Conservation (phyloP, 2,329 filamentous ascomycete species). For the Beauveria scarabaeidicola region DNA sequence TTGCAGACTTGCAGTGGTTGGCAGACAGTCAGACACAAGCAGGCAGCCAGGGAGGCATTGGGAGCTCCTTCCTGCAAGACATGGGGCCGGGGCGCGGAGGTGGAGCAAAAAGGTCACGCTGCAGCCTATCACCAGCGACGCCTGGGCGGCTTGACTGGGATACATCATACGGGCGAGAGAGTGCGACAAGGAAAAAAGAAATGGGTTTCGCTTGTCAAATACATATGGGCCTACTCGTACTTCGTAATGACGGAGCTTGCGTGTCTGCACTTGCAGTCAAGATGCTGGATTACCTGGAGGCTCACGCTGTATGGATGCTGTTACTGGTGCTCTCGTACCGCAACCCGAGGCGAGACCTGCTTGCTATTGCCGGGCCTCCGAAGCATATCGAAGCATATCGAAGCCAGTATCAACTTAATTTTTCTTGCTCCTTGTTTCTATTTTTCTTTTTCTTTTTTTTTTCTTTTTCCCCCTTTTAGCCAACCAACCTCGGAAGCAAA, state of each 20-base stretch:
- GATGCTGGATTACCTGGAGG: no score
- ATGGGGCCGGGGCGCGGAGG: neutral
- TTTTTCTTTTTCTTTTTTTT: neutral
- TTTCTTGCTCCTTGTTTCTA: neutral
- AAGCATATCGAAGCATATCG: no score
- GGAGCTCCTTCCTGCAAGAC: neutral
- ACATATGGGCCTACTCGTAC: no score
- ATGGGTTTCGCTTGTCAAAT: constrained; percentile 1
- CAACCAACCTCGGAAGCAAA: no score
- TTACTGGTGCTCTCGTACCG: no score
- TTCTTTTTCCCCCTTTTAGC: neutral
- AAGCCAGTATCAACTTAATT: no score
- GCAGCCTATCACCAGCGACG: neutral
- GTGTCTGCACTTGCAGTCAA: no score
- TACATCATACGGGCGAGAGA: neutral
- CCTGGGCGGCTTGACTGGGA: neutral
- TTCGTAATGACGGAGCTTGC: no score
- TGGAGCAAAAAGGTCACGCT: neutral
- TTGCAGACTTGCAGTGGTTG: neutral
- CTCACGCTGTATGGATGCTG: neutral
- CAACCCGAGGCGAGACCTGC: neutral
- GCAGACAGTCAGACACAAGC: neutral
- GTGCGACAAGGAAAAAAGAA: neutral
- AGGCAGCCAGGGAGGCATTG: neutral
- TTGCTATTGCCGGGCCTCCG: no score